Evolutionary conservation across 345 rosid species (phyloP), one percentile per base, ranked within the genome.

Genomic region (Erysimum cheiranthoides): DNA sequence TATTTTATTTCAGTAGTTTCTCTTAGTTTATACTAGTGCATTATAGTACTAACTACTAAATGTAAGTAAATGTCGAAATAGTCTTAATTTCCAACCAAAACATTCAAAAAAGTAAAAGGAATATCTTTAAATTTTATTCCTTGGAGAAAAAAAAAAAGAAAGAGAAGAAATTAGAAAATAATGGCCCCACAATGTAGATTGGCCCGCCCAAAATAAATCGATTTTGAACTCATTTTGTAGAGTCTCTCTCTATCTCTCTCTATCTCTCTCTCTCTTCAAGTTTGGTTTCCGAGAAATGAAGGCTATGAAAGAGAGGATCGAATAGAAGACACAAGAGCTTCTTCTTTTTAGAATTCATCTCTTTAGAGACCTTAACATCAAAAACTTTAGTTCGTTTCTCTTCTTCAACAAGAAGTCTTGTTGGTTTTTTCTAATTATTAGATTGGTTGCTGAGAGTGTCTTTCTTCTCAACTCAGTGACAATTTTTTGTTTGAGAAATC

Each of bases 121-220:
- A 34, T 4, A 63, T 63, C 1, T 52, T 62, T 28, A 36, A 74
- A 57, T 17, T 53, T 11, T 18, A 45, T 59, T 46, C 39, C 13
- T 10, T 25, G 13, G 50, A 40, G 53, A 64, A 9, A 58, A 11
- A 58, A 11, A 3, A 61, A 13, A 36, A 40, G 35, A 27, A 16
- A 2, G 6, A 5, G 7, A 39, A 31, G 9, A 56, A 56, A 35
- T 10, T 5, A 38, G 49, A 65, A 57, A 74, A 10, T 21, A 18
- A 43, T 53, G 80, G 17, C 13, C 66, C 79, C 75, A 70, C 66
- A 61, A 5, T 51, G 54, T 39, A 61, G 74, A 61, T 61, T 68
- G 70, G 46, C 79, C 70, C 69, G 74, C 79, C 34, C 63, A 53
- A 52, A 62, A 51, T 69, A 68, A 69, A 62, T 61, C 50, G 50